Conservation (phyloP, 208 protist species). For the Trypanosoma avium region DNA sequence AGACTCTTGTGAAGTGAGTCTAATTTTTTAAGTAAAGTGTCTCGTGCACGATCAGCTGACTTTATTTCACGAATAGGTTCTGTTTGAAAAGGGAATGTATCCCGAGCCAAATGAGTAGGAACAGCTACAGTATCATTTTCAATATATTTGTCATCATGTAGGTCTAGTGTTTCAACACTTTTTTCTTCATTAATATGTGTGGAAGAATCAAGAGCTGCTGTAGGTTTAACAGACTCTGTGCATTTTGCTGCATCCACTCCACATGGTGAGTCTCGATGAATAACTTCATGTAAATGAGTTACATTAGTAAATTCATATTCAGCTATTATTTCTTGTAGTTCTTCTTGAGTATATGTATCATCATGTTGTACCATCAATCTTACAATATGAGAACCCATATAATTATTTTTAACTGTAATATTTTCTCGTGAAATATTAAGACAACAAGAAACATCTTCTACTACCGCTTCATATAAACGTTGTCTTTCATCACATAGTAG, state of each 20-base stretch:
- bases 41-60: neutral
- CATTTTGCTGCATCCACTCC: too few species aligned
- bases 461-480: constrained; percentile 1
- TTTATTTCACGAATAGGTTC: neutral
- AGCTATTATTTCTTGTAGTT: constrained; percentile 4
- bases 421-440: neutral
- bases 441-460: constrained; percentile 9
- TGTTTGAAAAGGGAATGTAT: too few species aligned
- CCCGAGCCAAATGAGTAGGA: too few species aligned
- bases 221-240: neutral
- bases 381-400: neutral
- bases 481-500: neutral
- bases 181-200: neutral
- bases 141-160: too few species aligned
- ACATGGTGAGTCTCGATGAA: too few species aligned
- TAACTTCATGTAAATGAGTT: neutral
- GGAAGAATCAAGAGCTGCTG: neutral
- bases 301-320: constrained; percentile 11
- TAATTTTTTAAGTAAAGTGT: neutral
- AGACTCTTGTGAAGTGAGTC: too few species aligned
- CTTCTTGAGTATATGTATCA: neutral
- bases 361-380: constrained; percentile 16
- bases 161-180: too few species aligned
- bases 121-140: constrained; percentile 12
- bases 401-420: neutral